Conservation (phyloP, 495 filamentous ascomycete genomes). For the Penicillium coffeae region DNA sequence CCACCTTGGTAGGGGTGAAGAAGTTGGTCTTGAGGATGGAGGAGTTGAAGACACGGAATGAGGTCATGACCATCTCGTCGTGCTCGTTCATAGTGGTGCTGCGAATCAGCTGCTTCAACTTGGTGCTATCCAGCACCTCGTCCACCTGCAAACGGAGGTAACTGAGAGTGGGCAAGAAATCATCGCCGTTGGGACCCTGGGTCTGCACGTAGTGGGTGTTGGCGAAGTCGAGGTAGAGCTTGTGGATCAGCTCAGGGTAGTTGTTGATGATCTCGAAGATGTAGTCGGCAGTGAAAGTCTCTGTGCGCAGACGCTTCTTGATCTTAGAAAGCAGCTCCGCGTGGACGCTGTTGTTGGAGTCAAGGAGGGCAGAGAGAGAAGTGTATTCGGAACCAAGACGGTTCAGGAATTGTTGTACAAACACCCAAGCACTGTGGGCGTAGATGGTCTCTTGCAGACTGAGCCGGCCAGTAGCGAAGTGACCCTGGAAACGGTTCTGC, state of each 20-base stretch:
- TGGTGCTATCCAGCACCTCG: conserved; percentile 69
- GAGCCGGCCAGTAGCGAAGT: conserved; percentile 83
- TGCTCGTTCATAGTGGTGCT: conserved; percentile 86
- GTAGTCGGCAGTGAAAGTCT: conserved; percentile 97
- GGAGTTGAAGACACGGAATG: conserved; percentile 93
- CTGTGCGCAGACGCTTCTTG: conserved; percentile 89
- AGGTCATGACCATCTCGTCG: conserved; percentile 95
- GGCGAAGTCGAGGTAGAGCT: conserved; percentile 88
- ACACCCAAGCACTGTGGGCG: conserved; percentile 95
- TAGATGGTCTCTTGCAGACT: conserved; percentile 97
- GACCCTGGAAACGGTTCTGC: conserved; percentile 86
- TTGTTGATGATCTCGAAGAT: conserved; percentile 94
- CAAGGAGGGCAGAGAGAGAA: conserved; percentile 76
- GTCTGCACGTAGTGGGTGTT: conserved; percentile 85
- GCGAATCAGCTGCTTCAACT: conserved; percentile 77
- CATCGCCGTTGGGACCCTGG: conserved; percentile 62
- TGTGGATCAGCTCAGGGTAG: conserved; percentile 82
- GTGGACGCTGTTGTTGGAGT: conserved; percentile 75
- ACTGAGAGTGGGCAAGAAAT: conserved; percentile 77
- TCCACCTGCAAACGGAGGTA: conserved; percentile 70
- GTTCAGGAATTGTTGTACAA: conserved; percentile 96
- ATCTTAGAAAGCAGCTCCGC: conserved; percentile 91
- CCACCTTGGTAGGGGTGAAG: conserved; percentile 98
- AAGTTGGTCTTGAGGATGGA: conserved; percentile 96
- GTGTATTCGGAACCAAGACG: conserved; percentile 88